A percentile compares a stretch with the other conserved stretches of the same genome.
These are phyloP conservation scores for Phytopythium helicoides DNA, from an alignment of 352 stramenopile species.

Conservation along the genomic window DNA sequence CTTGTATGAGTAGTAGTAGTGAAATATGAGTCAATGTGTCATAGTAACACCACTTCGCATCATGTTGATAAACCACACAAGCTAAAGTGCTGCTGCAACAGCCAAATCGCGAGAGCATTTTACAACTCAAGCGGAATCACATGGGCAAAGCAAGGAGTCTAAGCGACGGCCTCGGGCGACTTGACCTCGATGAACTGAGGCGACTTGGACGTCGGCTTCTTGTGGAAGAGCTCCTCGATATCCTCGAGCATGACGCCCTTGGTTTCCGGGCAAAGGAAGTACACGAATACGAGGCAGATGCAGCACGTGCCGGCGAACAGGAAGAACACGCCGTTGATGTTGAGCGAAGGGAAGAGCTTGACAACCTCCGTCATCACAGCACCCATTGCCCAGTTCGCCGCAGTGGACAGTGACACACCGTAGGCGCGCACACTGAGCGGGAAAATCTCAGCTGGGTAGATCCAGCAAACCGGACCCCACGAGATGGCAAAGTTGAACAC, in stretches of 20 bases:
- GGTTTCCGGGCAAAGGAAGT: constrained; percentile 41
- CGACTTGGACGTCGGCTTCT: constrained; percentile 17
- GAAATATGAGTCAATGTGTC: too few species aligned
- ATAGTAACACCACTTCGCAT: too few species aligned
- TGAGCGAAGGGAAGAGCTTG: too few species aligned
- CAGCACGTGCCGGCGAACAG: constrained; percentile 40
- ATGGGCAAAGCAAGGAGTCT: not conserved
- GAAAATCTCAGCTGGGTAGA: too few species aligned
- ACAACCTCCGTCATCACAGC: constrained; percentile 17
- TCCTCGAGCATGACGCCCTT: constrained; percentile 44
- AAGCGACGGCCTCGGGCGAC: constrained; percentile 14
- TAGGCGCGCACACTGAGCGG: constrained; percentile 21
- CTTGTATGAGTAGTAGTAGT: too few species aligned
- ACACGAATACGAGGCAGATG: constrained; percentile 37
- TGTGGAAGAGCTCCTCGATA: constrained; percentile 41
- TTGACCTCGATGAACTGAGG: constrained; percentile 27
- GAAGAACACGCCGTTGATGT: constrained; percentile 27
- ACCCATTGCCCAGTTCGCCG: constrained; percentile 25
- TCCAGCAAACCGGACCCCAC: too few species aligned
- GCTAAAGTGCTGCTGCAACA: too few species aligned
- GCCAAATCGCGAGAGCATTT: too few species aligned
- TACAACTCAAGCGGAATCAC: not conserved
- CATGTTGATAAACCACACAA: too few species aligned
- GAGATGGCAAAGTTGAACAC: constrained; percentile 20
- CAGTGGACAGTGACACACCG: constrained; percentile 26